These are phyloP conservation scores for Tolypocladium cylindrosporum DNA, from an alignment of 2,329 filamentous ascomycete species.

Conservation along the genomic window DNA sequence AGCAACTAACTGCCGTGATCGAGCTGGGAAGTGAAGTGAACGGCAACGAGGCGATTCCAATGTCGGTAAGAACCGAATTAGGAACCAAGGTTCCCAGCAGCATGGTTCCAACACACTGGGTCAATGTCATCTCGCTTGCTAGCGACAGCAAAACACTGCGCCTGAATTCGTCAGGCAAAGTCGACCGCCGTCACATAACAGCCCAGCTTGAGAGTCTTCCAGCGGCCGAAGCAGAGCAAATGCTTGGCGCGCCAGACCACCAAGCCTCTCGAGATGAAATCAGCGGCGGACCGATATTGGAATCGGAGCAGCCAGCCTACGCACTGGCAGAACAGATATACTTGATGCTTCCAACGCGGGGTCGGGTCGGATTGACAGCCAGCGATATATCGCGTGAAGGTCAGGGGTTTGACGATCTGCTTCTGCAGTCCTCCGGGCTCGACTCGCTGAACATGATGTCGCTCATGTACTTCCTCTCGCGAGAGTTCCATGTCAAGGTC, in stretches of 20 bases:
- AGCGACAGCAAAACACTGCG: background rate
- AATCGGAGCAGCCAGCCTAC: conserved; percentile 3
- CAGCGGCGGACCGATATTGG: background rate
- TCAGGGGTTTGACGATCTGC: background rate
- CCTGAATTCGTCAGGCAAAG: background rate
- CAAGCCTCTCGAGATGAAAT: background rate
- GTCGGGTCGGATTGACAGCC: background rate
- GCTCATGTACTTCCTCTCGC: conserved; percentile 1
- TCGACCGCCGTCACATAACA: background rate
- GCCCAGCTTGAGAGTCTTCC: background rate
- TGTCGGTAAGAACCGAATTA: background rate
- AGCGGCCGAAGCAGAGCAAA: background rate
- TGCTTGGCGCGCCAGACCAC: background rate
- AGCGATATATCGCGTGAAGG: background rate
- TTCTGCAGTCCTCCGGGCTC: conserved; percentile 1
- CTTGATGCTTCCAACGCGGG: background rate
- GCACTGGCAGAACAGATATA: background rate
- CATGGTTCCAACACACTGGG: conserved; percentile 1
- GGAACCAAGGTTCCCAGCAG: background rate
- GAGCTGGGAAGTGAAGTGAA: background rate
- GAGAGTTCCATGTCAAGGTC: conserved; percentile 1
- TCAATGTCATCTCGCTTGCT: background rate
- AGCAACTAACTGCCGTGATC: background rate
- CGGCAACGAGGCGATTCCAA: background rate
- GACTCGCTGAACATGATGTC: conserved; percentile 5